Base-by-base conservation (phyloP, 495 filamentous ascomycete genomes). In the Annulohypoxylon stygium region DNA sequence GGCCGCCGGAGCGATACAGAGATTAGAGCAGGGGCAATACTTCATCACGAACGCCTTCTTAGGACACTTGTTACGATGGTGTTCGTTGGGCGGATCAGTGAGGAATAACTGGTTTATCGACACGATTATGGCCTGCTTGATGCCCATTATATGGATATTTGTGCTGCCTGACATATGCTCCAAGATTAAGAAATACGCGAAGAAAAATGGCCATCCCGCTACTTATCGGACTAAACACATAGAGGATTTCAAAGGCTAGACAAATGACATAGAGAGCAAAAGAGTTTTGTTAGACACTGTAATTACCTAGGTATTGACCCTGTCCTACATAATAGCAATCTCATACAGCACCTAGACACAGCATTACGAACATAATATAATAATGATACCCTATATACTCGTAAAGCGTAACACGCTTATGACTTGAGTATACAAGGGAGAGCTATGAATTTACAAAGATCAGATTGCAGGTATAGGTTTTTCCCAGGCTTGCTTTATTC, bases 21-120 rank as follows among this genome's bases (percentile, higher is more conserved):
- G 89, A 3, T 81, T 99, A 65, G 95, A 99, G 81, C 86, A 81
- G 34, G 97, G 96, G 0, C 85, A 95, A 20, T 92, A 93, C 79
- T 80, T 93, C 71, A 87, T 97, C 41, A 89, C 90, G 4, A 92
- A 92, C 16, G 90, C 87, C 62, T 89, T 90, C 33, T 71, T 93
- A 55, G 91, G 93, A 12, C 76, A 87, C 64, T 66, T 91, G 61
- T 90, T 98, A 89, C 88, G 90, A 63, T 90, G 85, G 43, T 82
- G 82, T 16, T 65, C 80, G 3, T 80, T 90, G 79, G 87, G 89
- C n/a, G 88, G 88, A 1, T 86, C 84, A 34, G 81, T 80, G 55
- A 81, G 89, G 73, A 89, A 90, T 60, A 89, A 82, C 51, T 87
- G 84, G 84, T 16, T 92, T 14, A 67, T 86, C 41, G 92, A 93